These are phyloP conservation scores for Suhomyces tanzawaensis DNA, from an alignment of 805 yeast species.

Conservation along the genomic window DNA sequence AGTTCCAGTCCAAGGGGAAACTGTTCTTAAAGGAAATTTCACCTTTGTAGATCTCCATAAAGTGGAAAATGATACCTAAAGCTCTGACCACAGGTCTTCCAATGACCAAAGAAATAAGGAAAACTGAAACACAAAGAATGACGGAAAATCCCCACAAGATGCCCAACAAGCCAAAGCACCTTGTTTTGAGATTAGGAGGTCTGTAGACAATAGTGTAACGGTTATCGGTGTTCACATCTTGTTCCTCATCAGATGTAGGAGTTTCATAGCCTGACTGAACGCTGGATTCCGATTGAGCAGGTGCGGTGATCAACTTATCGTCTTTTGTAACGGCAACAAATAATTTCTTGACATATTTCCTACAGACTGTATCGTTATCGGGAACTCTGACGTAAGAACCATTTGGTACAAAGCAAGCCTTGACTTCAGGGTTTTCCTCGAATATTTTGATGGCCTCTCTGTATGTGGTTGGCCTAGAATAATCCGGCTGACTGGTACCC, in stretches of 20 bases:
- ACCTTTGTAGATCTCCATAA: neutral
- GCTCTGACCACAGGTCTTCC: constrained; percentile 23
- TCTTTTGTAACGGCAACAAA: constrained; percentile 83
- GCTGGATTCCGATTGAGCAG: constrained; percentile 8
- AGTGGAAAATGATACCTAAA: neutral
- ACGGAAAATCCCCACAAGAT: constrained; percentile 49
- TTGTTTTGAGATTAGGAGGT: constrained; percentile 70
- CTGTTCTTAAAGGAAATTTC: neutral
- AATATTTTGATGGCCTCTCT: constrained; percentile 46
- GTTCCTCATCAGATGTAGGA: constrained; percentile 45
- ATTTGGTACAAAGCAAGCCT: constrained; percentile 70
- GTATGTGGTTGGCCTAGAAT: constrained; percentile 51
- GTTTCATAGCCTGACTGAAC: constrained; percentile 21
- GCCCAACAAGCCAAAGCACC: constrained; percentile 51
- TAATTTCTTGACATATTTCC: constrained; percentile 59
- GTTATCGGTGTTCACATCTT: constrained; percentile 33
- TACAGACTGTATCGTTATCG: constrained; percentile 69
- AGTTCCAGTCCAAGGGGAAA: constrained; percentile 15
- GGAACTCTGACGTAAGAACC: constrained; percentile 89
- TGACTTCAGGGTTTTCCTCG: constrained; percentile 35
- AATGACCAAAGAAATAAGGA: constrained; percentile 21
- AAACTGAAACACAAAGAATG: constrained; percentile 22
- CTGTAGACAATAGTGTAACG: constrained; percentile 76
- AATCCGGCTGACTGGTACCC: constrained; percentile 50
- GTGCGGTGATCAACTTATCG: constrained; percentile 51